Percentiles rank a stretch among this genome's conserved stretches.
These are phyloP conservation scores for Wickerhamiella bombiphila DNA, from an alignment of 805 yeast species.

Conservation along the genomic window DNA sequence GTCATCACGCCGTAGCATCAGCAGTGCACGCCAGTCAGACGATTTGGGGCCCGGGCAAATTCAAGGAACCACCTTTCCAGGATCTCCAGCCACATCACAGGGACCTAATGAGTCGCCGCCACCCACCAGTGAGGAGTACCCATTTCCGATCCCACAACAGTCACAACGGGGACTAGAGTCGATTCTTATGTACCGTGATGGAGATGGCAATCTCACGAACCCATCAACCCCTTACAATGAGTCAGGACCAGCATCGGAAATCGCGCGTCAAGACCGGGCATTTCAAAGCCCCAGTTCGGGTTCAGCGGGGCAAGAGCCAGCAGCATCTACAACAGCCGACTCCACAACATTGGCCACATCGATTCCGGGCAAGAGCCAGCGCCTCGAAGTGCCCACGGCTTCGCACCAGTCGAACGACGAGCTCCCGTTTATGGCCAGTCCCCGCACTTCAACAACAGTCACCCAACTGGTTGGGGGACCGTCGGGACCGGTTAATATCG, in stretches of 20 bases:
- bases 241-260: background rate
- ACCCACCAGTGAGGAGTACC: slow-evolving; percentile 41
- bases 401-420: slow-evolving; percentile 6
- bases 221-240: slow-evolving; percentile 12
- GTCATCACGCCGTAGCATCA: too few relatives aligned
- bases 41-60: too few relatives aligned
- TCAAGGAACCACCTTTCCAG: too few relatives aligned
- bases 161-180: slow-evolving; percentile 34
- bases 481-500: slow-evolving; percentile 38
- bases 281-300: background rate
- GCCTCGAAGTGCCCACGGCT: background rate
- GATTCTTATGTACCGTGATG: slow-evolving; percentile 43
- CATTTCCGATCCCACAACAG: slow-evolving; percentile 16
- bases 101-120: slow-evolving; percentile 34
- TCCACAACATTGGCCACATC: background rate
- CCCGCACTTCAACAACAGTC: slow-evolving; percentile 17
- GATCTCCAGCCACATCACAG: too few relatives aligned
- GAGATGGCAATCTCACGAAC: slow-evolving; percentile 25
- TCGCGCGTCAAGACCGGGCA: too few relatives aligned
- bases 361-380: background rate
- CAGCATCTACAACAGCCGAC: background rate
- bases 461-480: slow-evolving; percentile 24
- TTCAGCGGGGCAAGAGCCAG: background rate
- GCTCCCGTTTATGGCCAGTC: slow-evolving; percentile 17
- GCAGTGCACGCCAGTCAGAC: too few relatives aligned